Percentiles rank a stretch among this genome's conserved stretches.
phyloP scores from a whole-genome alignment of 495 filamentous ascomycete species.

The Annulohypoxylon nitens region DNA sequence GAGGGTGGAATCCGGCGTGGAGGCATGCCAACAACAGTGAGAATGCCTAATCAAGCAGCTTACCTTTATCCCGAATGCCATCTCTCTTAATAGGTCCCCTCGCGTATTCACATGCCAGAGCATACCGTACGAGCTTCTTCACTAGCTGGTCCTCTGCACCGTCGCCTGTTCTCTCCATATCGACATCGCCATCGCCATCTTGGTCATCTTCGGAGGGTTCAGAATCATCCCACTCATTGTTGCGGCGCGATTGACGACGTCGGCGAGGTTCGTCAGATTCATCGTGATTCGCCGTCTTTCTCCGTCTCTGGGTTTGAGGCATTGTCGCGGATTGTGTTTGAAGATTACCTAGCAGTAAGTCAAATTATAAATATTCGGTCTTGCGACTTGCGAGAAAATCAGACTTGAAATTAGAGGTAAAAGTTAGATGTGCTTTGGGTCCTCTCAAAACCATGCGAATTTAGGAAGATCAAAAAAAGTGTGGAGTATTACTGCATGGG shows the following conservation, averaged over 20 bases:
- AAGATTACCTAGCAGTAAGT: background rate
- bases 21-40: background rate
- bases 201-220: constrained; percentile 51
- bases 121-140: constrained; percentile 92
- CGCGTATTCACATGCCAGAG: constrained; percentile 88
- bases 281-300: constrained; percentile 38
- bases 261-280: constrained; percentile 30
- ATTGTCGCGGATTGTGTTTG: constrained; percentile 21
- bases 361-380: background rate
- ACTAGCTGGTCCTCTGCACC: constrained; percentile 73
- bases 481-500: background rate
- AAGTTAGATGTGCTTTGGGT: too few relatives aligned
- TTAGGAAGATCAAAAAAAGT: too few relatives aligned
- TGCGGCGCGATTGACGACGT: constrained; percentile 45
- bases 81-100: constrained; percentile 79
- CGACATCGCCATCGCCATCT: constrained; percentile 54
- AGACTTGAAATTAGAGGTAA: too few relatives aligned
- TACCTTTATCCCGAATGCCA: constrained; percentile 82
- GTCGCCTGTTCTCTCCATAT: constrained; percentile 49
- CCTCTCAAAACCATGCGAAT: too few relatives aligned
- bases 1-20: too few relatives aligned
- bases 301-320: constrained; percentile 48
- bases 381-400: background rate
- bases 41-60: background rate
- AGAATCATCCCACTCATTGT: constrained; percentile 50